phyloP scores from a whole-genome alignment of 2,329 filamentous ascomycete species.

The Phyllosticta capitalensis region DNA sequence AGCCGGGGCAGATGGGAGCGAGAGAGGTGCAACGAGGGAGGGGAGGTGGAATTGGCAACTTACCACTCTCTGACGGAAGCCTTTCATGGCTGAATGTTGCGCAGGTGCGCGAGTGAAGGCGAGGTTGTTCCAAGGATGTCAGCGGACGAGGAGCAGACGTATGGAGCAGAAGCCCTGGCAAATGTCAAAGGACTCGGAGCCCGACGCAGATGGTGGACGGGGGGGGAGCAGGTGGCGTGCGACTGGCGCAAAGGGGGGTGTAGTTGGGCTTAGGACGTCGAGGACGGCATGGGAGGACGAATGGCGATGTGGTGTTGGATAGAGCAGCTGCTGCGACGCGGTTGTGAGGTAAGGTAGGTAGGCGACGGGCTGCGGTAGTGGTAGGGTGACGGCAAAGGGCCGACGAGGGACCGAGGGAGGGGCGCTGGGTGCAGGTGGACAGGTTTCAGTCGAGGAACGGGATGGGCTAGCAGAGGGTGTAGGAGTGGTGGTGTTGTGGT shows the following conservation, averaged over 20 bases:
- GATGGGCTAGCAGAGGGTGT: slow-evolving; percentile 1
- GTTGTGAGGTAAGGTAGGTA: background rate
- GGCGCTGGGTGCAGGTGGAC: background rate
- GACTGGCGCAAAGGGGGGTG: slow-evolving; percentile 1
- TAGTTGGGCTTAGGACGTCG: background rate
- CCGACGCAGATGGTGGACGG: slow-evolving; percentile 4
- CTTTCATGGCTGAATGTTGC: slow-evolving; percentile 67
- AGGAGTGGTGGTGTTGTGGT: background rate
- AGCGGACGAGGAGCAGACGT: slow-evolving; percentile 2
- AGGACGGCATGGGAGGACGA: slow-evolving; percentile 5
- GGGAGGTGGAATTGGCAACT: slow-evolving; percentile 34
- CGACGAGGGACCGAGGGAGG: background rate
- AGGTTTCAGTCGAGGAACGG: slow-evolving; percentile 3
- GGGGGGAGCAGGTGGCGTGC: background rate
- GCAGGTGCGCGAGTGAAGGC: slow-evolving; percentile 14
- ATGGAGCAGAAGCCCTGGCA: slow-evolving; percentile 7
- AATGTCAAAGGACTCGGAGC: slow-evolving; percentile 10
- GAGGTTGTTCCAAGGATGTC: slow-evolving; percentile 11
- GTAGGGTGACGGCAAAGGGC: slow-evolving; percentile 6
- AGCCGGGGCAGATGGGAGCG: slow-evolving; percentile 7
- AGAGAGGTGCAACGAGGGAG: slow-evolving; percentile 11
- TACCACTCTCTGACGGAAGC: slow-evolving; percentile 95
- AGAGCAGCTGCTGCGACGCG: background rate
- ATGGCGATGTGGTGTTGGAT: slow-evolving; percentile 4
- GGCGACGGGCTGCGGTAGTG: background rate